Evolutionary conservation across 768 basidiomycete genomes (phyloP).

Genomic region (Phylloporus sp.): DNA sequence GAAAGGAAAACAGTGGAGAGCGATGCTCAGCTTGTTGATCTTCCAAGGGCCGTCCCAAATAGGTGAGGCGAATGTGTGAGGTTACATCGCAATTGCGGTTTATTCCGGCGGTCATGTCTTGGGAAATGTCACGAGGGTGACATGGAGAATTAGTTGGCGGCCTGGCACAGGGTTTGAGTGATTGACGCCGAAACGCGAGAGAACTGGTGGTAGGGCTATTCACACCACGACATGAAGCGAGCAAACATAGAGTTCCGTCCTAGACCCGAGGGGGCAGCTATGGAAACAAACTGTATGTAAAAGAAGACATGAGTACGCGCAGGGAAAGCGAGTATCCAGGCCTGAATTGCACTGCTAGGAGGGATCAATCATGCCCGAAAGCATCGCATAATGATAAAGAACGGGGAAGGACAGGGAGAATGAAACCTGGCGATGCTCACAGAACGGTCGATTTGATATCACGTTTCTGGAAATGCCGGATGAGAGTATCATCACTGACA

Average conservation of each 20-base stretch:
- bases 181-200: slow-evolving; percentile 20
- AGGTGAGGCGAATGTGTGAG: not conserved
- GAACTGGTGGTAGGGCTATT: no score
- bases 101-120: slow-evolving; percentile 7
- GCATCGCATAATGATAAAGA: slow-evolving; percentile 28
- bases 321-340: slow-evolving; percentile 22
- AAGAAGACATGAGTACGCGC: slow-evolving; percentile 23
- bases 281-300: slow-evolving; percentile 28
- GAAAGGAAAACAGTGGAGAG: slow-evolving; percentile 13
- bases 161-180: slow-evolving; percentile 3
- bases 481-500: slow-evolving; percentile 5
- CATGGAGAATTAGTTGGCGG: not conserved
- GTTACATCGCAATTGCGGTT: slow-evolving; percentile 8
- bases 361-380: slow-evolving; percentile 28
- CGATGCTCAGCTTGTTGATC: slow-evolving; percentile 2
- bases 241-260: slow-evolving; percentile 26
- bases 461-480: slow-evolving; percentile 29
- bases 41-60: slow-evolving; percentile 11
- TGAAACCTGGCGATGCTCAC: slow-evolving; percentile 28
- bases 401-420: slow-evolving; percentile 15
- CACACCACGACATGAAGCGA: slow-evolving; percentile 24
- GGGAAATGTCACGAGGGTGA: slow-evolving; percentile 7
- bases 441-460: slow-evolving; percentile 32
- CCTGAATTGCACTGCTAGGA: slow-evolving; percentile 21
- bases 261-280: slow-evolving; percentile 28